phyloP scores from a whole-genome alignment of 2,329 filamentous ascomycete species.

The Epichloe hybrida region DNA sequence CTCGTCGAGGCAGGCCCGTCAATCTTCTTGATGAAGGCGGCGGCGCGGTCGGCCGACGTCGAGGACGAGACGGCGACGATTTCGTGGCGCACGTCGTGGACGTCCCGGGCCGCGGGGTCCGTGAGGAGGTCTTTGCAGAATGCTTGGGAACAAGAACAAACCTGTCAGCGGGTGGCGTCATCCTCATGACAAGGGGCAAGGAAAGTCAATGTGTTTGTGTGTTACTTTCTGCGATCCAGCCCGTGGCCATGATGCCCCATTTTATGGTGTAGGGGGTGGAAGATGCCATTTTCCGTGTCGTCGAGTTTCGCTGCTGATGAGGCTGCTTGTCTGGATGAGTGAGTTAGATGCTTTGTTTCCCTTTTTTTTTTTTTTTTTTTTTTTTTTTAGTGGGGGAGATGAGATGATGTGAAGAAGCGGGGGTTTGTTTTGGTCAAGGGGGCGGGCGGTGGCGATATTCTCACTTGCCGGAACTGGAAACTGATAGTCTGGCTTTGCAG shows the following conservation, averaged over 20 bases:
- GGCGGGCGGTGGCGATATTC: not conserved
- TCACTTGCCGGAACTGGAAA: not conserved
- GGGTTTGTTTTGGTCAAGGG: not conserved
- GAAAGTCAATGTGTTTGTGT: too few relatives aligned
- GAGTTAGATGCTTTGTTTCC: too few relatives aligned
- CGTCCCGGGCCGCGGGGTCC: slow-evolving; percentile 55
- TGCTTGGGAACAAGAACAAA: slow-evolving; percentile 20
- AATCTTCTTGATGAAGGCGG: slow-evolving; percentile 57
- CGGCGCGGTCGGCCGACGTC: slow-evolving; percentile 53
- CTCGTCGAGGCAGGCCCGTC: slow-evolving; percentile 54
- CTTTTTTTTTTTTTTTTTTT: too few relatives aligned
- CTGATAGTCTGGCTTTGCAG: too few relatives aligned
- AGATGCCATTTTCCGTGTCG: slow-evolving; percentile 21
- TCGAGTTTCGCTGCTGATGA: not conserved
- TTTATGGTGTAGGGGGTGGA: slow-evolving; percentile 31
- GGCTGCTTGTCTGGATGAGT: too few relatives aligned
- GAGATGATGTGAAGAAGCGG: too few relatives aligned
- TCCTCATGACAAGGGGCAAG: not conserved
- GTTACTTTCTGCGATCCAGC: slow-evolving; percentile 39
- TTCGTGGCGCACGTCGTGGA: slow-evolving; percentile 60
- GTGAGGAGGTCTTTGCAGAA: slow-evolving; percentile 69
- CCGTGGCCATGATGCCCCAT: slow-evolving; percentile 50
- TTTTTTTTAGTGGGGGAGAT: too few relatives aligned
- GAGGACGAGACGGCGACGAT: slow-evolving; percentile 73
- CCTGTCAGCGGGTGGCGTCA: not conserved